These are phyloP conservation scores for Cenchrus americanus DNA, from an alignment of 176 grass and related monocot genomes.

Conservation along the genomic window DNA sequence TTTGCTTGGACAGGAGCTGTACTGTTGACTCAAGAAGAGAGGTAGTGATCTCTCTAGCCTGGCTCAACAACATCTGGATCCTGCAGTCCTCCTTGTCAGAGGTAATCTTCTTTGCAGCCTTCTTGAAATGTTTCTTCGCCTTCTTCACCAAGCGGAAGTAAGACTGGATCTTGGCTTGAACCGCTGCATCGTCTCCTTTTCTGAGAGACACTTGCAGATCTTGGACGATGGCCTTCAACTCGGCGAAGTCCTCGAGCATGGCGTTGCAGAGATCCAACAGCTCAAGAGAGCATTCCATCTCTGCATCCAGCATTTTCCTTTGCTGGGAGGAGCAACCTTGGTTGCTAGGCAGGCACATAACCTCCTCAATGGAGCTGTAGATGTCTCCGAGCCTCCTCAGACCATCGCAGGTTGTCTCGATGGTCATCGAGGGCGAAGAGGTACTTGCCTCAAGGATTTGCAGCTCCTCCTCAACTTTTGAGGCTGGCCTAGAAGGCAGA, in stretches of 20 bases:
- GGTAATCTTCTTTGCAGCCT: conserved; percentile 42
- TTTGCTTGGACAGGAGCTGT: conserved; percentile 45
- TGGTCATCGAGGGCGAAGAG: conserved; percentile 32
- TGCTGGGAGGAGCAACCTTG: conserved; percentile 39
- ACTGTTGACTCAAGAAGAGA: conserved; percentile 55
- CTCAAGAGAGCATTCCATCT: conserved; percentile 53
- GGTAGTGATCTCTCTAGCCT: conserved; percentile 58
- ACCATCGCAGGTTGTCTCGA: conserved; percentile 37
- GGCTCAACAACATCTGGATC: conserved; percentile 29
- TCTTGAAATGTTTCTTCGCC: conserved; percentile 66
- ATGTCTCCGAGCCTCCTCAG: conserved; percentile 50
- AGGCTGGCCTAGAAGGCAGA: conserved; percentile 46
- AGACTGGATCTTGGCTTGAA: conserved; percentile 45
- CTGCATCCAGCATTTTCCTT: conserved; percentile 50
- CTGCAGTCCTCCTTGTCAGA: conserved; percentile 36
- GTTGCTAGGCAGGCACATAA: conserved; percentile 56
- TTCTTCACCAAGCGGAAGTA: conserved; percentile 57
- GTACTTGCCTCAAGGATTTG: conserved; percentile 45
- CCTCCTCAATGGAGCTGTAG: conserved; percentile 46
- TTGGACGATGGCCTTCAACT: conserved; percentile 55
- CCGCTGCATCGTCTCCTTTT: conserved; percentile 46
- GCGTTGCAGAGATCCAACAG: conserved; percentile 58
- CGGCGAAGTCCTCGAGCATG: conserved; percentile 44
- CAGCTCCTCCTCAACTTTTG: conserved; percentile 52
- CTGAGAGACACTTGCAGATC: conserved; percentile 48